Evolutionary conservation across 1,284 basidiomycete genomes (phyloP), one percentile per base, ranked within the genome.

Genomic region (Ustilago hordei): DNA sequence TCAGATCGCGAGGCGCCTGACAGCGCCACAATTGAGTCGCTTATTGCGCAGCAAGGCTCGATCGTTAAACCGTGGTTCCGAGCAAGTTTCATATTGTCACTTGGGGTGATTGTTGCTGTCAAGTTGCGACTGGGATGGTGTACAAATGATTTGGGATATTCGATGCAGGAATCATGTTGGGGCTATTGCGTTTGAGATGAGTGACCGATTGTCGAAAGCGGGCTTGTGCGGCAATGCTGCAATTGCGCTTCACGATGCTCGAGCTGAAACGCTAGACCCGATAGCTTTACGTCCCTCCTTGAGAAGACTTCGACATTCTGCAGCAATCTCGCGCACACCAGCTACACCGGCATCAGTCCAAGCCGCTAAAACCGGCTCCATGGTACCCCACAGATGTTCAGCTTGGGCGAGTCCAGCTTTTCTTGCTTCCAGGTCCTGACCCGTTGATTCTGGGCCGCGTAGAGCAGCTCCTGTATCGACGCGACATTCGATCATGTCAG

Each of bases 261-360:
- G 55, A 39, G 48, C 13, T 1, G 57, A 9, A 32, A 39, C 8
- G 2, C 35, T 45, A 5, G 58, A 31, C 15, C 62, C 65, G 13
- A 67, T 23, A 17, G 60, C 56, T 55, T 74, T 78, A 2, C 75
- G 63, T 6, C 67, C 75, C 8, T 81, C 72, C 36, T 78, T 79
- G 60, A 82, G 74, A 13, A 82, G 57, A 8, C 58, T 45, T 5
- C 80, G 64, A 43, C 81, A 81, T 35, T 81, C 80, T 17, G 68
- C 66, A n/a, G 75, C 70, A 17, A 82, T 77, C 35, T 80, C 80
- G 36, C 70, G 64, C 2, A 78, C 70, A 1, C 81, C 81, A 12
- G 57, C 19, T 11, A 82, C 77, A 11, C 81, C 81, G 0, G 74
- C 76, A 41, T 80, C 77, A 3, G 67, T 71, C 81, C 81, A 82